Evolutionary conservation across 257 asterid genomes (phyloP).

Genomic region (Nicotiana sylvestris): DNA sequence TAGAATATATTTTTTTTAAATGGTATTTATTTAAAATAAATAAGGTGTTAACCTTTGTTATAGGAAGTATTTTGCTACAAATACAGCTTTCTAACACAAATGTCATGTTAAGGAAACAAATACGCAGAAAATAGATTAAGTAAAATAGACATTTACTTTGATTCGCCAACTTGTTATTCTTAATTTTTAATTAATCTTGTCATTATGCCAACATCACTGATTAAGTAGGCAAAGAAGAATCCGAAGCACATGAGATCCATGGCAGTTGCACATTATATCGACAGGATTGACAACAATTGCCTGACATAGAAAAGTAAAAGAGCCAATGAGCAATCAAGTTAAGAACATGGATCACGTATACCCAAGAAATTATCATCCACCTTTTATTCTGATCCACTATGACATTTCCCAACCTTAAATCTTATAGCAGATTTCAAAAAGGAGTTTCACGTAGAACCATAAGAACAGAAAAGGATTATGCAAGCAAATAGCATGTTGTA

Average conservation of each 20-base stretch:
- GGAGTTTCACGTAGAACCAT: neutral
- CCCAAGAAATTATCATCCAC: neutral
- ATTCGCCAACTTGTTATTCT: too few species aligned
- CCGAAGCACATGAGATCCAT: conserved; percentile 94
- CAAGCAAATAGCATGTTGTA: neutral
- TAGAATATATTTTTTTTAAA: too few species aligned
- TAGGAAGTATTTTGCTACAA: too few species aligned
- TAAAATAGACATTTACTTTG: too few species aligned
- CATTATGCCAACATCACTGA: neutral
- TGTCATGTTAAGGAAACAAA: neutral
- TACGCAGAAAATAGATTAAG: neutral
- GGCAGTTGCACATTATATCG: conserved; percentile 77
- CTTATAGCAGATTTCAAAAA: neutral
- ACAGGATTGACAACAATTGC: conserved; percentile 59
- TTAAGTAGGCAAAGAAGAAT: conserved; percentile 40
- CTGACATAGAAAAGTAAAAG: conserved; percentile 29
- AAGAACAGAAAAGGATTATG: neutral
- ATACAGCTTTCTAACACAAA: too few species aligned
- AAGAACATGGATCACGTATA: neutral
- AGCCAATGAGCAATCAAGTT: neutral
- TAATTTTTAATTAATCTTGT: neutral
- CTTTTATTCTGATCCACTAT: neutral
- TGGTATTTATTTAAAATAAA: too few species aligned
- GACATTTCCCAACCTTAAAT: neutral
- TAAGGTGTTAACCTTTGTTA: too few species aligned